These are phyloP conservation scores for Aschersonia sp. DNA, from an alignment of 2,329 filamentous ascomycete species.

Conservation along the genomic window DNA sequence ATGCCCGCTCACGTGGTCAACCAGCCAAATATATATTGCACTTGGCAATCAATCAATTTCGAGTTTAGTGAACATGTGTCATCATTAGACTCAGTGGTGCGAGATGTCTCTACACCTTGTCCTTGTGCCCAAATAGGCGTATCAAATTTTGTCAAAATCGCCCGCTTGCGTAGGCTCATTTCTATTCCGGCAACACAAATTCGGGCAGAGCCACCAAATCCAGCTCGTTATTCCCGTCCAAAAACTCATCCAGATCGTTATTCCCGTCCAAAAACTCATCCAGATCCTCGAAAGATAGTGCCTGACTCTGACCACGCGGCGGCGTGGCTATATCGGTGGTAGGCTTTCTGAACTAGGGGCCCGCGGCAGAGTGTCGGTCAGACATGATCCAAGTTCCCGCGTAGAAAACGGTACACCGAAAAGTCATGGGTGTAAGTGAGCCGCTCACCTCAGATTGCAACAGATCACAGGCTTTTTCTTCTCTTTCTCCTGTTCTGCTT, in stretches of 20 bases:
- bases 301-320: neutral
- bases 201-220: neutral
- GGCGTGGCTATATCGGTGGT: neutral
- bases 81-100: too few species aligned
- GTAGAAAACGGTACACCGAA: too few species aligned
- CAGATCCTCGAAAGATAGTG: neutral
- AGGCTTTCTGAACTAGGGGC: neutral
- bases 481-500: neutral
- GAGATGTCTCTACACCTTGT: too few species aligned
- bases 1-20: too few species aligned
- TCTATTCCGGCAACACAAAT: neutral
- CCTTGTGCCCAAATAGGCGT: too few species aligned
- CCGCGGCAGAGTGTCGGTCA: neutral
- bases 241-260: neutral
- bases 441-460: neutral
- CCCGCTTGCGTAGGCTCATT: too few species aligned
- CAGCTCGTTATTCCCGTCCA: neutral
- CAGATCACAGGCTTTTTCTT: neutral
- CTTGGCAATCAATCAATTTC: too few species aligned
- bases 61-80: too few species aligned
- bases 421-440: neutral
- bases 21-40: too few species aligned
- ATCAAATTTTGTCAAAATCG: too few species aligned
- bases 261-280: slow-evolving; percentile 1
- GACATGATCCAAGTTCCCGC: neutral